These are phyloP conservation scores for Penicillium oxalicum DNA, from an alignment of 2,329 filamentous ascomycete species.

Conservation along the genomic window DNA sequence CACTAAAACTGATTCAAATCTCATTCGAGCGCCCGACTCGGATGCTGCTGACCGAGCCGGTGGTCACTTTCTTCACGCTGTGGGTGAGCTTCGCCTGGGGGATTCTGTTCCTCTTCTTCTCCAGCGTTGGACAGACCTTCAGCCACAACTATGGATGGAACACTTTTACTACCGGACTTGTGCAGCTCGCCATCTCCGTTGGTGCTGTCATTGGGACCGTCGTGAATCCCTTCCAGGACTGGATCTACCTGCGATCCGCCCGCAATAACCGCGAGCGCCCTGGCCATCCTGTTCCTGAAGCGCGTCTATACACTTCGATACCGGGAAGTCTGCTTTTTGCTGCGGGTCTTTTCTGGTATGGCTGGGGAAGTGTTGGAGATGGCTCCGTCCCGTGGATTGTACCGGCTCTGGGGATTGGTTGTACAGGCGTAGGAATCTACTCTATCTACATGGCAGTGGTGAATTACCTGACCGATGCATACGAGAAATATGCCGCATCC, in stretches of 20 bases:
- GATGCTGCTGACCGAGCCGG: constrained; percentile 40
- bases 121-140: constrained; percentile 38
- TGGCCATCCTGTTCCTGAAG: constrained; percentile 39
- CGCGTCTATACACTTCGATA: constrained; percentile 39
- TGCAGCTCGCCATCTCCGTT: constrained; percentile 40
- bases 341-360: constrained; percentile 33
- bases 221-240: constrained; percentile 37
- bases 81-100: constrained; percentile 44
- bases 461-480: constrained; percentile 46
- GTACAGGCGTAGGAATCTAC: constrained; percentile 39
- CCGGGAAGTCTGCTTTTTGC: constrained; percentile 35
- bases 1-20: constrained; percentile 29
- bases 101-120: constrained; percentile 41
- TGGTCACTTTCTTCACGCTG: constrained; percentile 40
- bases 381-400: constrained; percentile 31
- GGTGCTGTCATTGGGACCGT: constrained; percentile 39
- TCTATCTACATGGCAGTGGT: constrained; percentile 45
- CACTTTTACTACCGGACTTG: constrained; percentile 31
- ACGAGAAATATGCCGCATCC: constrained; percentile 45
- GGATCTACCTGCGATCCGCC: constrained; percentile 22
- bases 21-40: constrained; percentile 37
- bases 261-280: constrained; percentile 30
- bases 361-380: constrained; percentile 24
- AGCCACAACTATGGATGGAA: constrained; percentile 33
- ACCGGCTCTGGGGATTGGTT: constrained; percentile 26